These are phyloP conservation scores for Globisporangium camurandrum DNA, from an alignment of 352 stramenopile species.

Conservation along the genomic window DNA sequence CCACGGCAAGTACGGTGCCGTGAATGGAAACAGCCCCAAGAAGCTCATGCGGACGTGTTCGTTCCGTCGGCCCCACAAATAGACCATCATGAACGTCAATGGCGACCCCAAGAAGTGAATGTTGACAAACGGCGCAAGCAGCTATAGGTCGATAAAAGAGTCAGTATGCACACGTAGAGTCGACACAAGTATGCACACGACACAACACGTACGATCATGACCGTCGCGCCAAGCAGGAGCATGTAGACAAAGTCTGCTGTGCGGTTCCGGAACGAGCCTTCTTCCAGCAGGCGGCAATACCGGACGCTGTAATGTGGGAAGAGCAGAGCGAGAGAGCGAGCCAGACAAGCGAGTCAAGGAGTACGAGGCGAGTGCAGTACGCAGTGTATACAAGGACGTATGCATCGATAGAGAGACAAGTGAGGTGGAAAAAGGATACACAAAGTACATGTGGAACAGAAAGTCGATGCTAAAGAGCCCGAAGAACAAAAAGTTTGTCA, in stretches of 20 bases:
- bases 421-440: conserved; percentile 60
- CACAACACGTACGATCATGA: conserved; percentile 86
- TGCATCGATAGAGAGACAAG: conserved; percentile 3
- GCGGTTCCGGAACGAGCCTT: conserved; percentile 96
- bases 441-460: conserved; percentile 99
- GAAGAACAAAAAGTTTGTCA: conserved; percentile 99
- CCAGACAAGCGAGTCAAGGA: no score
- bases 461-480: conserved; percentile 98
- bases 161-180: neutral
- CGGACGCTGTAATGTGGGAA: conserved; percentile 44
- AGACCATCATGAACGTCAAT: conserved; percentile 99
- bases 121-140: conserved; percentile 94
- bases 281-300: conserved; percentile 96
- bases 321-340: neutral
- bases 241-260: conserved; percentile 98
- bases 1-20: conserved; percentile 97
- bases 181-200: neutral
- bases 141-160: conserved; percentile 19
- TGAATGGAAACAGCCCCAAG: conserved; percentile 97
- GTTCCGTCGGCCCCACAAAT: conserved; percentile 96
- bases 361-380: no score
- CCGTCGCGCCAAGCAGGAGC: conserved; percentile 91
- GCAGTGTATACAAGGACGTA: neutral
- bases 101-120: conserved; percentile 98
- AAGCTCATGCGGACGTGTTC: conserved; percentile 97